Evolutionary conservation across 2,329 filamentous ascomycete species (phyloP), one percentile per base, ranked within the genome.

Genomic region (Endoconidiophora polonica): DNA sequence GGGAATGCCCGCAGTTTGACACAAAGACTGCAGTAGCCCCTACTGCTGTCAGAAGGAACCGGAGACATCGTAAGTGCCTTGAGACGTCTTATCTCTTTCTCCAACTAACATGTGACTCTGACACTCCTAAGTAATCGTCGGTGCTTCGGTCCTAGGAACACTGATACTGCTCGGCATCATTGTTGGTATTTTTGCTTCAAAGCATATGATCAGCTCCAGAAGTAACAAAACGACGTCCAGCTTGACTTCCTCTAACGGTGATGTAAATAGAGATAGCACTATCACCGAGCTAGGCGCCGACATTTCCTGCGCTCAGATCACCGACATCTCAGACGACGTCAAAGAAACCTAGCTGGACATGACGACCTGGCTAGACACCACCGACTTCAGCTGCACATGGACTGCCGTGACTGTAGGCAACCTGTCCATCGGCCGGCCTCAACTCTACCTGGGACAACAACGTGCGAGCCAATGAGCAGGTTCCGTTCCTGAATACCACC

Each of bases 321-420:
- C 49, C 46, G 48, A 53, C 48, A 68, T 72, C 50, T 73, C 73
- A 58, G 59, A 66, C 33, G 66, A 66, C 44, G 77, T 77, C 23
- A 72, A 76, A 61, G 79, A 79, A 6, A 80, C 76, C 5, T 69
- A 75, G 49, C 64, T 83, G 6, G 82, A 86, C 60, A 81, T 81
- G 0, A 84, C 79, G 58, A 74, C 76, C 2, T 86, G 82, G 82
- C 79, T 79, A 57, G 79, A 84, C 57, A 84, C 81, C 0, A 67
- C 65, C 1, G 79, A 81, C 58, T 85, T 86, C 65, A 86, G 86
- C 57, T 72, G 83, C 55, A 86, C 82, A 1, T 86, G 80, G 59
- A 86, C 82, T 0, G 71, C 73, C 50, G 72, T 72, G 40, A 79
- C 73, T 0, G 73, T 86, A 2, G 82, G 82, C 16, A 79, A 75